Percentiles rank a stretch among this genome's conserved stretches.
Evolutionary conservation across 1,284 basidiomycete species (phyloP).

Genomic region (Mycena citricolor): DNA sequence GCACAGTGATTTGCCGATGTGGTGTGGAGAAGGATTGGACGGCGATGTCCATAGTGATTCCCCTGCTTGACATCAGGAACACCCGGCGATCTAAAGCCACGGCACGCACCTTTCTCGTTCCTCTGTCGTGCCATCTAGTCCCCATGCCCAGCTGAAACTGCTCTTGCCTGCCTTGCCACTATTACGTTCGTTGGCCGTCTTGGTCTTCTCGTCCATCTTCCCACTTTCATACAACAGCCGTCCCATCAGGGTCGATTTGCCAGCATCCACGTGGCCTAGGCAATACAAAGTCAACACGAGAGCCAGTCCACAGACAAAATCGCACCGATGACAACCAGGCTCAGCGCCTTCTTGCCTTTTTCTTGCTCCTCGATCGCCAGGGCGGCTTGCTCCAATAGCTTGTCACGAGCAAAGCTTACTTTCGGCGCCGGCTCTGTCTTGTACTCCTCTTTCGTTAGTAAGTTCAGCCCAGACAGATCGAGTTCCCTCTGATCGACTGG

Average conservation of each 20-base stretch:
- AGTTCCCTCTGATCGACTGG: conserved; percentile 56
- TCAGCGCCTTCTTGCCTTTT: conserved; percentile 70
- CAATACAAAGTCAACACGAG: conserved; percentile 1
- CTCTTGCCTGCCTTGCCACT: conserved; percentile 89
- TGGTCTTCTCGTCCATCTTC: conserved; percentile 82
- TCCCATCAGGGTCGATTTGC: conserved; percentile 98
- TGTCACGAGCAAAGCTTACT: conserved; percentile 76
- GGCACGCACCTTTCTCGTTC: conserved; percentile 81
- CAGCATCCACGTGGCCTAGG: conserved; percentile 97
- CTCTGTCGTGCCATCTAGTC: conserved; percentile 89
- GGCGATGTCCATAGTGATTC: conserved; percentile 97
- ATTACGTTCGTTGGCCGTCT: conserved; percentile 86
- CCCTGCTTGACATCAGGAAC: conserved; percentile 48
- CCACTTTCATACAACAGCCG: conserved; percentile 91
- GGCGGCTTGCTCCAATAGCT: conserved; percentile 81
- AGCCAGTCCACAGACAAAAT: conserved; percentile 17
- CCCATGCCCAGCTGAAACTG: conserved; percentile 98
- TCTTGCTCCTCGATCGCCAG: conserved; percentile 53
- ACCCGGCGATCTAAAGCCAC: conserved; percentile 4
- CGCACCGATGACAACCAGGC: conserved; percentile 91
- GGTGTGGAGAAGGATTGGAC: conserved; percentile 79
- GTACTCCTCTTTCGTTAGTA: conserved; percentile 47
- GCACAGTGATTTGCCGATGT: conserved; percentile 82
- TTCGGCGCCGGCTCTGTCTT: conserved; percentile 64
- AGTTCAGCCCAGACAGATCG: conserved; percentile 76